These are phyloP conservation scores for Diddensiella transvaalensis DNA, from an alignment of 805 yeast species.

Conservation along the genomic window DNA sequence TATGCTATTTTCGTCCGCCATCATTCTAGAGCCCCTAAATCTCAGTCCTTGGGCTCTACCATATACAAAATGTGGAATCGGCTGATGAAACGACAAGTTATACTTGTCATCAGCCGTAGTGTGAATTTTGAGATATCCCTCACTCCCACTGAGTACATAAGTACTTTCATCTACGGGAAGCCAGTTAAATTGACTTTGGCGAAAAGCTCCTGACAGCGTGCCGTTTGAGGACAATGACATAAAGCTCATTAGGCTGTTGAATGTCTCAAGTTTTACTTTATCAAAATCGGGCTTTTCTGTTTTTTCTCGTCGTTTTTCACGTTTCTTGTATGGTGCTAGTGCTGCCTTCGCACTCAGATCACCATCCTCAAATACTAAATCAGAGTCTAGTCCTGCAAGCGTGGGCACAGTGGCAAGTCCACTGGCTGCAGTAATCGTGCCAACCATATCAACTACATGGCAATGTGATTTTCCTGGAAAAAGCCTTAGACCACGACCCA, in stretches of 20 bases:
- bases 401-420: conserved; percentile 58
- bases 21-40: not conserved
- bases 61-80: not conserved
- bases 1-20: conserved; percentile 6
- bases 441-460: conserved; percentile 75
- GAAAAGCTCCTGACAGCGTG: not conserved
- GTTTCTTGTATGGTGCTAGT: not conserved
- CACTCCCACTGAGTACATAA: conserved; percentile 11
- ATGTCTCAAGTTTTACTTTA: conserved; percentile 9
- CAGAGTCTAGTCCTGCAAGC: conserved; percentile 30
- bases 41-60: conserved; percentile 1
- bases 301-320: not conserved
- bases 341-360: not conserved
- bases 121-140: conserved; percentile 13
- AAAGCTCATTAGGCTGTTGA: conserved; percentile 14
- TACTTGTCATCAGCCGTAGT: not conserved
- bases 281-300: not conserved
- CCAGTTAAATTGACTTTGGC: conserved; percentile 16
- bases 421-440: conserved; percentile 41
- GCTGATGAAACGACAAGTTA: not conserved
- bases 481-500: conserved; percentile 80
- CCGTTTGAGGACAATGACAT: not conserved
- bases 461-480: conserved; percentile 62
- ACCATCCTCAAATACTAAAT: conserved; percentile 6
- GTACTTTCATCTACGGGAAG: conserved; percentile 3